Base-by-base conservation (phyloP, 139 green algal genomes). In the Limnomonas spitsbergensis region DNA sequence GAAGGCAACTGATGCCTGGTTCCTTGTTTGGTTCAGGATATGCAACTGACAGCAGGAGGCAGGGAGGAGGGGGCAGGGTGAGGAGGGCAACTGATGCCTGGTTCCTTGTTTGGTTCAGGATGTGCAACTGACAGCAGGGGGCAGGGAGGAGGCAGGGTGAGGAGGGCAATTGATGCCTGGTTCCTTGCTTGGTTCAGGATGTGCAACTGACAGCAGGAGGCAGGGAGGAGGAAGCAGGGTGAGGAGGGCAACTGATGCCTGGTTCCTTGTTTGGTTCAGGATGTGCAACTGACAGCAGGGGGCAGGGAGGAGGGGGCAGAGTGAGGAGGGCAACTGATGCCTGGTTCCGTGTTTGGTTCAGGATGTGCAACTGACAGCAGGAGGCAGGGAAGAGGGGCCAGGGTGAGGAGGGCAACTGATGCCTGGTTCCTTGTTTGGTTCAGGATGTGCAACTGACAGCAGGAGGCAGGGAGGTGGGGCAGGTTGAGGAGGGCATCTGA, bases 211-310 rank as follows among this genome's bases (percentile, higher is more conserved):
- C 26, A n/a, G 47, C n/a, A n/a, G n/a, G 2, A n/a, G n/a, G n/a
- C n/a, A n/a, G n/a, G n/a, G n/a, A n/a, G n/a, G n/a, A n/a, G n/a
- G n/a, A n/a, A n/a, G n/a, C 31, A 68, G 24, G 72, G 3, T 14
- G 24, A 35, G 67, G 40, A 1, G 4, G 32, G 85, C 71, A 53
- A 94, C 91, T 1, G 85, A 80, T 39, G 94, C 68, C 3, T 53
- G 40, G 66, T 91, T 90, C 53, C 67, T 69, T 40, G 83, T 66
- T 20, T 83, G 38, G 76, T 94, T 94, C n/a, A 95, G 81, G 9
- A 56, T 29, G 0, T 85, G 85, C 14, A 83, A 78, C 84, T 89
- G 73, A 24, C 26, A 35, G 54, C 14, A 20, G 47, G 1, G n/a
- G n/a, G n/a, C n/a, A n/a, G n/a, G n/a, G n/a, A n/a, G n/a, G n/a